Conservation (phyloP, 2,329 filamentous ascomycete species). For the Claviceps sp. region DNA sequence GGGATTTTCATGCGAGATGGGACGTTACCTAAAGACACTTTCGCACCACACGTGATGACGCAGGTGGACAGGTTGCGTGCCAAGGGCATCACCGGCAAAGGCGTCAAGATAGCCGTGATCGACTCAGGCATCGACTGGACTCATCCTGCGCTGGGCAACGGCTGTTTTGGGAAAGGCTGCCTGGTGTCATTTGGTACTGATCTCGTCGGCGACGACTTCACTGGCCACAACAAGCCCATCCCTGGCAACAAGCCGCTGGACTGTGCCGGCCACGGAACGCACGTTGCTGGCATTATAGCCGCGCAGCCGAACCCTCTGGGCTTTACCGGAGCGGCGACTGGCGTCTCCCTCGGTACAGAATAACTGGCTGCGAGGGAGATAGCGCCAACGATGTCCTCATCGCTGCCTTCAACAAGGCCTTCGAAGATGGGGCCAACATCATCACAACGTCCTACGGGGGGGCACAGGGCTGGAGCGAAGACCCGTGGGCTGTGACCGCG, state of each 20-base stretch:
- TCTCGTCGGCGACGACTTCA: slow-evolving; percentile 25
- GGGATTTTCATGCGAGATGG: slow-evolving; percentile 9
- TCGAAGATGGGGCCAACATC: slow-evolving; percentile 24
- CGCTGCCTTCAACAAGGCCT: slow-evolving; percentile 25
- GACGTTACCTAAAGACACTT: slow-evolving; percentile 19
- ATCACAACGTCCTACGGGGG: slow-evolving; percentile 9
- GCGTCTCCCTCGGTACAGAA: slow-evolving; percentile 24
- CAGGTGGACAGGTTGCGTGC: slow-evolving; percentile 39
- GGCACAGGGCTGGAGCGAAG: slow-evolving; percentile 14
- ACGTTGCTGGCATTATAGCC: slow-evolving; percentile 31
- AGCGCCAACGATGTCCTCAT: slow-evolving; percentile 24
- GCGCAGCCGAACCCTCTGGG: slow-evolving; percentile 22
- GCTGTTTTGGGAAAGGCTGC: slow-evolving; percentile 30
- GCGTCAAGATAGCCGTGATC: slow-evolving; percentile 38
- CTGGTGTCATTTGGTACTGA: slow-evolving; percentile 30
- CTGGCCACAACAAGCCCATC: slow-evolving; percentile 15
- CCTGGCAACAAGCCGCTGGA: slow-evolving; percentile 26
- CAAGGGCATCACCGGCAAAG: slow-evolving; percentile 35
- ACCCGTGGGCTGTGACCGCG: slow-evolving; percentile 21
- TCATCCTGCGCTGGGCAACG: slow-evolving; percentile 42
- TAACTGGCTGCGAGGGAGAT: slow-evolving; percentile 20
- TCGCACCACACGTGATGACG: slow-evolving; percentile 39
- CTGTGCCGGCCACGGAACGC: slow-evolving; percentile 29
- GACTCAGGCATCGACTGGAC: slow-evolving; percentile 47
- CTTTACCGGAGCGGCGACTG: slow-evolving; percentile 26